Conservation (phyloP, 306 rosid species). For the Dryas drummondii region DNA sequence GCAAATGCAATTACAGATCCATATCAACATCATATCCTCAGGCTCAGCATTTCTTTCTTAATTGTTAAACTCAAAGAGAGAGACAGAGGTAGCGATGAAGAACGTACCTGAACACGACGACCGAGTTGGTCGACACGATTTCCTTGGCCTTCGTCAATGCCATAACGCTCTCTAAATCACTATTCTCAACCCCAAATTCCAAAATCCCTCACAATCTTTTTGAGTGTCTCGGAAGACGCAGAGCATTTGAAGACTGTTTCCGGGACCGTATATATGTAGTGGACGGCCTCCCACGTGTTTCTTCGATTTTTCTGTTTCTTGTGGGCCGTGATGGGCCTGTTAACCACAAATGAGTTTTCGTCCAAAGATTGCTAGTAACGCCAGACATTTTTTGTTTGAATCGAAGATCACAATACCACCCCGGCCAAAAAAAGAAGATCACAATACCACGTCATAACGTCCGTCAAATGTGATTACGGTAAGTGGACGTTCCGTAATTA, state of each 20-base stretch:
- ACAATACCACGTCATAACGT: not conserved
- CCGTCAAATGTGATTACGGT: not conserved
- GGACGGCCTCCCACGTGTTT: not conserved
- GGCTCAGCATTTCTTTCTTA: not conserved
- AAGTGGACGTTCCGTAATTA: too few relatives aligned
- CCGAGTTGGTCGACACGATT: slow-evolving; percentile 62
- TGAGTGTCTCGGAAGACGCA: not conserved
- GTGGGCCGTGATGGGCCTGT: not conserved
- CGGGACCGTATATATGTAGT: not conserved
- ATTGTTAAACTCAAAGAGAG: too few relatives aligned
- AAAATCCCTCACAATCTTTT: not conserved
- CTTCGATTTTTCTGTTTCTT: not conserved
- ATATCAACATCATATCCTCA: too few relatives aligned
- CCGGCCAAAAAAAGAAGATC: not conserved
- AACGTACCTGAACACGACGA: slow-evolving; percentile 73
- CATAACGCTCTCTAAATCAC: slow-evolving; percentile 36
- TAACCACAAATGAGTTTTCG: not conserved
- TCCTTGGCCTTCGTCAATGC: slow-evolving; percentile 82
- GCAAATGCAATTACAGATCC: slow-evolving; percentile 8
- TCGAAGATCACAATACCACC: not conserved
- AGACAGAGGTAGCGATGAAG: not conserved
- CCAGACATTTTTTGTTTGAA: too few relatives aligned
- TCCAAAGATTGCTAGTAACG: not conserved
- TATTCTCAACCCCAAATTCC: not conserved
- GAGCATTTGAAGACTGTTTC: too few relatives aligned